Conservation (phyloP, 1,284 basidiomycete species). For the Cryptococcus deneoformans region DNA sequence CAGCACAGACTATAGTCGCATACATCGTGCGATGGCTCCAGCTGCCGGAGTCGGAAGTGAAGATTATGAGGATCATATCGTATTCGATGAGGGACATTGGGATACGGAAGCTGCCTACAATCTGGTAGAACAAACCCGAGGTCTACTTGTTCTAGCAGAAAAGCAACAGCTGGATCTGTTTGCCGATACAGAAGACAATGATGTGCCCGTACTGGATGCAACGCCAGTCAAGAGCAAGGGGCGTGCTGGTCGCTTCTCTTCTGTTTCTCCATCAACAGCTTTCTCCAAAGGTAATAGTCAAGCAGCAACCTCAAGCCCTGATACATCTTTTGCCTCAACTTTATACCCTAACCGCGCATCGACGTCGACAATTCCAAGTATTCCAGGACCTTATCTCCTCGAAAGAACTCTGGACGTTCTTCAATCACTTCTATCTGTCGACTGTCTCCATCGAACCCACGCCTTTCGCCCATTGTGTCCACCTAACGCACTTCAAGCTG, state of each 20-base stretch:
- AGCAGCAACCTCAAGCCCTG: neutral
- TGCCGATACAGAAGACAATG: slow-evolving; percentile 7
- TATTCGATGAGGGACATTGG: slow-evolving; percentile 27
- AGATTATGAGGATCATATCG: slow-evolving; percentile 23
- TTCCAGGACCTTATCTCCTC: slow-evolving; percentile 18
- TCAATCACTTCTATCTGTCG: slow-evolving; percentile 22
- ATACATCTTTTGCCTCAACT: slow-evolving; percentile 1
- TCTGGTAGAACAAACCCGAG: slow-evolving; percentile 41
- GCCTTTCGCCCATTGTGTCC: slow-evolving; percentile 32
- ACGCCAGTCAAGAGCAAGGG: slow-evolving; percentile 18
- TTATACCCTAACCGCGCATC: slow-evolving; percentile 15
- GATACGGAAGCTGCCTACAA: slow-evolving; percentile 33
- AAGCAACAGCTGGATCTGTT: slow-evolving; percentile 36
- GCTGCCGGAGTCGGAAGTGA: slow-evolving; percentile 17
- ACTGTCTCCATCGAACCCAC: slow-evolving; percentile 30
- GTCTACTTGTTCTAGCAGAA: slow-evolving; percentile 31
- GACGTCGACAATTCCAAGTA: neutral
- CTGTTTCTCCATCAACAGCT: slow-evolving; percentile 15
- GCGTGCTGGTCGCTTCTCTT: slow-evolving; percentile 27
- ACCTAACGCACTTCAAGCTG: slow-evolving; percentile 38
- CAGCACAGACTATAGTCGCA: neutral
- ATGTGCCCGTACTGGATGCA: slow-evolving; percentile 6
- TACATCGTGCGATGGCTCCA: neutral
- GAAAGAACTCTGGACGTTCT: slow-evolving; percentile 20
- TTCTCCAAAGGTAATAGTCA: neutral